These are phyloP conservation scores for Prunus mongolica DNA, from an alignment of 306 rosid species.

Conservation along the genomic window DNA sequence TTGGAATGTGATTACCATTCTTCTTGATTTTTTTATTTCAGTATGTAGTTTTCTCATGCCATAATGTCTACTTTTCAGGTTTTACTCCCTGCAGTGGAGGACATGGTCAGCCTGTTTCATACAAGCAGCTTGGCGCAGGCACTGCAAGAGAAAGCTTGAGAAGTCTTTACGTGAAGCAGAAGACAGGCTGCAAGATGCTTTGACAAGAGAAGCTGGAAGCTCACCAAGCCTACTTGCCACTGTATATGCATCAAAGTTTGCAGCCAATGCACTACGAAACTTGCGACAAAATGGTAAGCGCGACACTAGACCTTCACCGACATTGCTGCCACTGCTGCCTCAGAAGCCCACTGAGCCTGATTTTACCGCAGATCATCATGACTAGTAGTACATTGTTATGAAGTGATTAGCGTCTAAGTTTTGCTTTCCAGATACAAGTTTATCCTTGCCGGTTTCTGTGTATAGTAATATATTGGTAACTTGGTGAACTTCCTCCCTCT, in stretches of 20 bases:
- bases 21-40: background rate
- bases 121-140: constrained; percentile 73
- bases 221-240: constrained; percentile 56
- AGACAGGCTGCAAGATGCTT: constrained; percentile 39
- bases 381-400: background rate
- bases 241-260: constrained; percentile 59
- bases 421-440: background rate
- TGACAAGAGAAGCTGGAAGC: constrained; percentile 29
- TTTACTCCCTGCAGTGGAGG: constrained; percentile 78
- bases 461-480: background rate
- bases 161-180: constrained; percentile 47
- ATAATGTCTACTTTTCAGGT: constrained; percentile 30
- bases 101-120: constrained; percentile 69
- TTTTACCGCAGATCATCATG: constrained; percentile 33
- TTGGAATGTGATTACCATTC: background rate
- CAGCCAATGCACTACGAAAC: constrained; percentile 34
- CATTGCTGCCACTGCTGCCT: constrained; percentile 45
- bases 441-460: background rate
- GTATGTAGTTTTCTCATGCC: background rate
- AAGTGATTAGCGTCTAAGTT: background rate
- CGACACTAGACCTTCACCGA: constrained; percentile 22
- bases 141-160: constrained; percentile 49
- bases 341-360: constrained; percentile 72
- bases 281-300: constrained; percentile 32
- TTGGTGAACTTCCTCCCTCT: background rate